Conservation (phyloP, 768 basidiomycete species). For the Termitomyces sp. region DNA sequence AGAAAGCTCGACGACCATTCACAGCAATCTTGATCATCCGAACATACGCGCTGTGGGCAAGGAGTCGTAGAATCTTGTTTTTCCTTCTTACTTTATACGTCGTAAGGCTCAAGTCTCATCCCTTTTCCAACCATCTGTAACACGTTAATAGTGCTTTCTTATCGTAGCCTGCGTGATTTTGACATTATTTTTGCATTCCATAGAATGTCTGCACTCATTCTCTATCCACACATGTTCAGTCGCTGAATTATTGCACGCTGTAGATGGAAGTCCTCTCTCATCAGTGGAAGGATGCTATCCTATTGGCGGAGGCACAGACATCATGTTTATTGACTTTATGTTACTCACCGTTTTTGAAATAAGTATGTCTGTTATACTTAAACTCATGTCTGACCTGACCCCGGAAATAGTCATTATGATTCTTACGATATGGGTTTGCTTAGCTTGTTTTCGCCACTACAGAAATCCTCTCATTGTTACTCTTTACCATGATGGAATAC, state of each 20-base stretch:
- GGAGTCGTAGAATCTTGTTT: conserved; percentile 6
- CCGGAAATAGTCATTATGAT: not conserved
- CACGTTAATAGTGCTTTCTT: not conserved
- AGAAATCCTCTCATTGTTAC: not conserved
- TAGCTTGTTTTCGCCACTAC: not conserved
- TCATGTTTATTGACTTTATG: not conserved
- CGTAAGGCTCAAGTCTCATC: not conserved
- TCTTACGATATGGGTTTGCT: not conserved
- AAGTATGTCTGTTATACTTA: not conserved
- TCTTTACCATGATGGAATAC: not conserved
- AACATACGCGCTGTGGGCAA: conserved; percentile 16
- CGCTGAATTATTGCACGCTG: not conserved
- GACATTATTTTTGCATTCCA: conserved; percentile 6
- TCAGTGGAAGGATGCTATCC: conserved; percentile 12
- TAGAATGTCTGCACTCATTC: conserved; percentile 4
- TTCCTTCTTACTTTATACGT: conserved; percentile 3
- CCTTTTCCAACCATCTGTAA: not conserved
- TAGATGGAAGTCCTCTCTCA: conserved; percentile 7
- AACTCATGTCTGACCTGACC: not conserved
- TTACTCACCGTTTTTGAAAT: not conserved
- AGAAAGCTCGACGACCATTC: too few relatives aligned
- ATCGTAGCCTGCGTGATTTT: not conserved
- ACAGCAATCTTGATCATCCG: conserved; percentile 16
- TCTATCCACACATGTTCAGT: not conserved
- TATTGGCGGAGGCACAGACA: not conserved